Conservation (phyloP, 306 rosid species). For the Vachellia pachyceras region DNA sequence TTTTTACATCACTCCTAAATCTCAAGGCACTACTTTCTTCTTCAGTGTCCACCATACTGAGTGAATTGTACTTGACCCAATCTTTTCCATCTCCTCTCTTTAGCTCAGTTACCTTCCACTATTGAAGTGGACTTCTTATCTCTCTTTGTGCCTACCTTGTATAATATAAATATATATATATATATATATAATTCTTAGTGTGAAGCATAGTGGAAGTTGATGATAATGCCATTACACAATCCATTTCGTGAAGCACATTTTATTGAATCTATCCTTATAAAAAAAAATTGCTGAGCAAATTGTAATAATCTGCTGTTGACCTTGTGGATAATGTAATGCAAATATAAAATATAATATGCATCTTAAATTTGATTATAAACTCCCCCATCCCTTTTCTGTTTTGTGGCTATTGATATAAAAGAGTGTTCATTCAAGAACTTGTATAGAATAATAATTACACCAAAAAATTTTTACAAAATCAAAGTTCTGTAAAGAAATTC, state of each 20-base stretch:
- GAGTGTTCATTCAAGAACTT: background rate
- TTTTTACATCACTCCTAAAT: background rate
- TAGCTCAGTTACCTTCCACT: constrained; percentile 12
- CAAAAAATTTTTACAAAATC: too few relatives aligned
- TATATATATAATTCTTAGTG: constrained; percentile 2
- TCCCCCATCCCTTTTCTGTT: background rate
- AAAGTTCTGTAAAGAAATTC: too few relatives aligned
- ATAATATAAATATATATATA: background rate
- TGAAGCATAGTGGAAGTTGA: constrained; percentile 44
- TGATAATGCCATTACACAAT: background rate
- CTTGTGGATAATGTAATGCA: background rate
- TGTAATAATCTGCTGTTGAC: background rate
- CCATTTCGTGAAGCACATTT: background rate
- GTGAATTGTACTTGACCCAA: constrained; percentile 29
- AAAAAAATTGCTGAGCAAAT: background rate
- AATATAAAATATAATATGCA: background rate
- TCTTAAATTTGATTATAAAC: background rate
- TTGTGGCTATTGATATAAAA: background rate
- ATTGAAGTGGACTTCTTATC: constrained; percentile 4
- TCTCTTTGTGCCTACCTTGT: constrained; percentile 41
- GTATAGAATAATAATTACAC: background rate
- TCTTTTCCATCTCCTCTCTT: background rate
- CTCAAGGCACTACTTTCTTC: constrained; percentile 2
- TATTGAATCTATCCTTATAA: background rate
- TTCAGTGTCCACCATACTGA: background rate